A percentile compares a stretch with the other conserved stretches of the same genome.
Conservation (phyloP, 768 basidiomycete species). For the Mrakia frigida region DNA sequence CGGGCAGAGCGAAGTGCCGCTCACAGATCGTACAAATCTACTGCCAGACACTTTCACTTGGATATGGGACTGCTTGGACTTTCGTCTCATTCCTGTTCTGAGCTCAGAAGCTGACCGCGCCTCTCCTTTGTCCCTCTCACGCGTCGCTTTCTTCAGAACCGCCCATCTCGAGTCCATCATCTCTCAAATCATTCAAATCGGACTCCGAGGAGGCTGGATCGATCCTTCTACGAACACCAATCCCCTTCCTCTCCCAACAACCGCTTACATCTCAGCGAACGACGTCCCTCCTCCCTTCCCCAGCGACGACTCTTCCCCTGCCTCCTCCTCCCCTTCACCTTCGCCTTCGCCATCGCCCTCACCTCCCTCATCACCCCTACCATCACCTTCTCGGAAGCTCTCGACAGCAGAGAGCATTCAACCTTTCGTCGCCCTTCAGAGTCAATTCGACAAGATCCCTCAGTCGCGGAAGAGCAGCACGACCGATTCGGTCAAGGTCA, state of each 20-base stretch:
- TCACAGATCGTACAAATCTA: too few species aligned
- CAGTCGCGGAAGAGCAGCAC: not conserved
- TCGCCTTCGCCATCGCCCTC: not conserved
- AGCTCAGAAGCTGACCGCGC: not conserved
- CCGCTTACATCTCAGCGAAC: not conserved
- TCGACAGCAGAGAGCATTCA: not conserved
- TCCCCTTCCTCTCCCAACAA: not conserved
- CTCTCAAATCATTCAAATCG: constrained; percentile 26
- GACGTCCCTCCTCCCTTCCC: not conserved
- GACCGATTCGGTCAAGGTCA: not conserved
- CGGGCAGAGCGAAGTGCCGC: too few species aligned
- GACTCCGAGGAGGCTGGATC: constrained; percentile 26
- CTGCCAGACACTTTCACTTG: too few species aligned
- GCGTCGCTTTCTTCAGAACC: not conserved
- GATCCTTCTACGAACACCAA: constrained; percentile 9
- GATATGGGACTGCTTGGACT: too few species aligned
- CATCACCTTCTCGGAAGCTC: not conserved
- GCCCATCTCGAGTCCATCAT: constrained; percentile 23
- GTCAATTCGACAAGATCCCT: not conserved
- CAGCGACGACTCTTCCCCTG: not conserved
- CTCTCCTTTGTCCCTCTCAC: not conserved
- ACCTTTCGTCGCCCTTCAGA: not conserved
- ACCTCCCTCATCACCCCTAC: not conserved
- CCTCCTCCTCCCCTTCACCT: not conserved
- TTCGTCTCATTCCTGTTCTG: too few species aligned